A percentile compares a stretch with the other conserved stretches of the same genome.
Evolutionary conservation across 2,329 filamentous ascomycete species (phyloP).

Genomic region (Fusarium guadeloupense): DNA sequence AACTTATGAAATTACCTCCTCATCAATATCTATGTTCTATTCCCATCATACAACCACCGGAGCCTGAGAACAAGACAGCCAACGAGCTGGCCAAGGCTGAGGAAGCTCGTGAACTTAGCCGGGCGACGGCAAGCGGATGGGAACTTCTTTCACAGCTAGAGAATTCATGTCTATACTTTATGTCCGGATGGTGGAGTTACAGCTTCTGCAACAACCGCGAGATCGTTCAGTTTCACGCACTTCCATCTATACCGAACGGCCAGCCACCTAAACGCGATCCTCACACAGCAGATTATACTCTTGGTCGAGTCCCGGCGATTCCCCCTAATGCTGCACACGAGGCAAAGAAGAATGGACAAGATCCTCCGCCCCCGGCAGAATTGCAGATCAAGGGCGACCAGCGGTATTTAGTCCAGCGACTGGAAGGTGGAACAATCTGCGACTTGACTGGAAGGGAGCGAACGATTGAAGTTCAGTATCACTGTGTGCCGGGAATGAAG

Average conservation of each 20-base stretch:
- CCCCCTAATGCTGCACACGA: conserved; percentile 44
- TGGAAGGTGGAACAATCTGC: conserved; percentile 82
- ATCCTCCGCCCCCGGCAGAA: conserved; percentile 61
- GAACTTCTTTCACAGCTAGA: conserved; percentile 82
- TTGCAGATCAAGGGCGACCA: conserved; percentile 85
- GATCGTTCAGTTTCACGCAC: conserved; percentile 89
- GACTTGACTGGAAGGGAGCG: conserved; percentile 85
- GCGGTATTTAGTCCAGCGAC: conserved; percentile 83
- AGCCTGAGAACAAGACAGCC: conserved; percentile 70
- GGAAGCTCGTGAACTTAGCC: conserved; percentile 80
- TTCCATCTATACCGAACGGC: conserved; percentile 72
- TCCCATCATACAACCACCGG: conserved; percentile 70
- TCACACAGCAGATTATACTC: conserved; percentile 76
- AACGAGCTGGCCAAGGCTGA: conserved; percentile 74
- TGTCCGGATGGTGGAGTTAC: conserved; percentile 96
- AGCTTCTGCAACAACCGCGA: conserved; percentile 90
- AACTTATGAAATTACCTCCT: conserved; percentile 76
- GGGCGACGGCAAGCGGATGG: conserved; percentile 80
- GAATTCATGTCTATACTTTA: conserved; percentile 81
- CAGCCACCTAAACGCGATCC: conserved; percentile 82
- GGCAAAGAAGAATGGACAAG: conserved; percentile 37
- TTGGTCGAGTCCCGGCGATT: conserved; percentile 66
- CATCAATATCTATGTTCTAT: conserved; percentile 86
- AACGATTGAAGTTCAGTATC: conserved; percentile 83
- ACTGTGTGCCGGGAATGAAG: conserved; percentile 78